These are phyloP conservation scores for Blastosporella zonata DNA, from an alignment of 1,284 basidiomycete genomes.

Conservation along the genomic window DNA sequence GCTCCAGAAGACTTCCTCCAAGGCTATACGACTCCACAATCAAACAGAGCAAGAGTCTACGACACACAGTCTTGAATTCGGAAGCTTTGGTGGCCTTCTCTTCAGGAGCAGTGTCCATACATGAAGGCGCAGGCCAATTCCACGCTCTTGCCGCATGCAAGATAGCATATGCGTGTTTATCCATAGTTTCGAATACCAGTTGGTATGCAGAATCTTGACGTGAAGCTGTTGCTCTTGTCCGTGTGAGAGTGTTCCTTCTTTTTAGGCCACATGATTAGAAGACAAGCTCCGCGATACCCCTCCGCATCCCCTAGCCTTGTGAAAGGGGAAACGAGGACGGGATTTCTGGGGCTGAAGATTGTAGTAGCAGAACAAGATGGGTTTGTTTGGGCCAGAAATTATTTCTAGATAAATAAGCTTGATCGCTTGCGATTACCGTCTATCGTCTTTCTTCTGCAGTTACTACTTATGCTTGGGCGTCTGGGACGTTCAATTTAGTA, in stretches of 20 bases:
- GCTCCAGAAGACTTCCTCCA: slow-evolving; percentile 19
- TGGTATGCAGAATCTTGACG: too few species aligned
- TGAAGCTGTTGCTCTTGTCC: neutral
- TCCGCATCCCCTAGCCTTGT: too few species aligned
- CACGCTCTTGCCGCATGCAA: slow-evolving; percentile 16
- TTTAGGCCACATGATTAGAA: slow-evolving; percentile 19
- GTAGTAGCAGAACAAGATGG: too few species aligned
- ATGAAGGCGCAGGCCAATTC: slow-evolving; percentile 17
- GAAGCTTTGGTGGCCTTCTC: neutral
- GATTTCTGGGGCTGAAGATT: too few species aligned
- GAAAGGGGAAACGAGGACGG: too few species aligned
- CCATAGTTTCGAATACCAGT: slow-evolving; percentile 4
- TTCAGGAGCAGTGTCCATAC: slow-evolving; percentile 9
- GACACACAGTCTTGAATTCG: slow-evolving; percentile 13
- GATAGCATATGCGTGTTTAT: slow-evolving; percentile 17
- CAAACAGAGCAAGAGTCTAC: slow-evolving; percentile 17
- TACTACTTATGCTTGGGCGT: slow-evolving; percentile 31
- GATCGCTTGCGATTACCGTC: slow-evolving; percentile 34
- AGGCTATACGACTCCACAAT: slow-evolving; percentile 17
- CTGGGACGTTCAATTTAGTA: neutral
- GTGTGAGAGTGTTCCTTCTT: neutral
- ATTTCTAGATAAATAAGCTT: too few species aligned
- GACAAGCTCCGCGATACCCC: too few species aligned
- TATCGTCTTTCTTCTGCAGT: slow-evolving; percentile 41
- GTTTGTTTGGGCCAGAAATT: too few species aligned